Evolutionary conservation across 768 basidiomycete genomes (phyloP).

Genomic region (Psilocybe tampanensis): DNA sequence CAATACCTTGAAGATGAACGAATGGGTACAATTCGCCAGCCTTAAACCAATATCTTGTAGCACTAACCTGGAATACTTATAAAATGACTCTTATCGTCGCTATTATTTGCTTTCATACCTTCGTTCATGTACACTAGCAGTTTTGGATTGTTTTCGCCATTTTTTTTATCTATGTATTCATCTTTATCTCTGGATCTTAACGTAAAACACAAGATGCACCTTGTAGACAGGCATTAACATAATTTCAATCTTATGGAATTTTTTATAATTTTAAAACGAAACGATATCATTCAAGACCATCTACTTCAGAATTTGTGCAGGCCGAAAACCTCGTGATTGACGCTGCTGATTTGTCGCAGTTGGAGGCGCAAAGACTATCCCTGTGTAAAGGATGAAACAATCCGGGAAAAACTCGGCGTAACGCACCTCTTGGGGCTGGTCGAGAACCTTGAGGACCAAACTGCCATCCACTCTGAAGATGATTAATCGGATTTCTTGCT

Average conservation of each 20-base stretch:
- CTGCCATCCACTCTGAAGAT: constrained; percentile 23
- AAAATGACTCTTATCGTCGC: constrained; percentile 1
- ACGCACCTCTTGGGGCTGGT: constrained; percentile 27
- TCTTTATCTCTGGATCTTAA: constrained; percentile 7
- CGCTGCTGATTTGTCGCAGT: constrained; percentile 36
- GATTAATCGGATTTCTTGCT: constrained; percentile 17
- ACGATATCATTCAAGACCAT: background rate
- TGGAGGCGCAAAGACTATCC: constrained; percentile 45
- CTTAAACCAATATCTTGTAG: constrained; percentile 22
- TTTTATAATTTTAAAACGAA: constrained; percentile 9
- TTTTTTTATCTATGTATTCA: background rate
- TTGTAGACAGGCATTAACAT: constrained; percentile 15
- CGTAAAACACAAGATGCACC: constrained; percentile 7
- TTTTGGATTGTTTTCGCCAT: constrained; percentile 6
- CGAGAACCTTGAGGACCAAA: constrained; percentile 17
- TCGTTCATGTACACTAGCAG: constrained; percentile 7
- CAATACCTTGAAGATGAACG: constrained; percentile 86
- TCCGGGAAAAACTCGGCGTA: background rate
- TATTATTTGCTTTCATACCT: constrained; percentile 17
- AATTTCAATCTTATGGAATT: constrained; percentile 4
- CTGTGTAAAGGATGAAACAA: background rate
- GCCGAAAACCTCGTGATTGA: constrained; percentile 44
- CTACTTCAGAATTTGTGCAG: constrained; percentile 30
- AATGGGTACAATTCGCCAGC: constrained; percentile 58
- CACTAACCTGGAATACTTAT: background rate